A percentile compares a stretch with the other conserved stretches of the same genome.
Conservation (phyloP, 139 green algal species). For the Picochlorum sp. region DNA sequence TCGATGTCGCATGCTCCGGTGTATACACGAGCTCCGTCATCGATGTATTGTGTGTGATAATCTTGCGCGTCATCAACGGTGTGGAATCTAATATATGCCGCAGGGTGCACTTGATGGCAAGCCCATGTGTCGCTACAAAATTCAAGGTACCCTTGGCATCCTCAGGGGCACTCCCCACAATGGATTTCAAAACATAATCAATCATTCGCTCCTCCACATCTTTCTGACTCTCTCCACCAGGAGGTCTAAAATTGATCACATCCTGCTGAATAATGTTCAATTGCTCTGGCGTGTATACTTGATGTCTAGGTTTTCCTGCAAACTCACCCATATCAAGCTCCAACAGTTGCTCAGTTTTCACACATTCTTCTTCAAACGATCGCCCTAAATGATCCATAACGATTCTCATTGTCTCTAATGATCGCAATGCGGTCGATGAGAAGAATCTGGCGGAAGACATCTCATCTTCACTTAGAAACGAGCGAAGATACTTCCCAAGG, state of each 20-base stretch:
- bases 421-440: constrained; percentile 23
- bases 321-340: constrained; percentile 29
- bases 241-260: constrained; percentile 15
- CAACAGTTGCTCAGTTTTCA: constrained; percentile 11
- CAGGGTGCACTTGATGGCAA: constrained; percentile 29
- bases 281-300: constrained; percentile 11
- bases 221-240: constrained; percentile 24
- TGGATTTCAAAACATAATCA: constrained; percentile 6
- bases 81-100: constrained; percentile 11
- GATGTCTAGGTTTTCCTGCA: constrained; percentile 7
- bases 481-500: constrained; percentile 10
- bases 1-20: not conserved
- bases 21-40: constrained; percentile 18
- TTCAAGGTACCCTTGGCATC: not conserved
- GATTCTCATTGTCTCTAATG: constrained; percentile 15
- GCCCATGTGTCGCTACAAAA: constrained; percentile 21
- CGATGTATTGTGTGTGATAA: constrained; percentile 17
- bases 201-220: constrained; percentile 31
- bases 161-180: constrained; percentile 4
- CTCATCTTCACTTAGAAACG: not conserved
- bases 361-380: not conserved
- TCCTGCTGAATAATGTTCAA: constrained; percentile 4
- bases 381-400: constrained; percentile 7
- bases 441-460: constrained; percentile 4
- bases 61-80: constrained; percentile 21